Conservation (phyloP, 257 asterid genomes). For the Echium plantagineum region DNA sequence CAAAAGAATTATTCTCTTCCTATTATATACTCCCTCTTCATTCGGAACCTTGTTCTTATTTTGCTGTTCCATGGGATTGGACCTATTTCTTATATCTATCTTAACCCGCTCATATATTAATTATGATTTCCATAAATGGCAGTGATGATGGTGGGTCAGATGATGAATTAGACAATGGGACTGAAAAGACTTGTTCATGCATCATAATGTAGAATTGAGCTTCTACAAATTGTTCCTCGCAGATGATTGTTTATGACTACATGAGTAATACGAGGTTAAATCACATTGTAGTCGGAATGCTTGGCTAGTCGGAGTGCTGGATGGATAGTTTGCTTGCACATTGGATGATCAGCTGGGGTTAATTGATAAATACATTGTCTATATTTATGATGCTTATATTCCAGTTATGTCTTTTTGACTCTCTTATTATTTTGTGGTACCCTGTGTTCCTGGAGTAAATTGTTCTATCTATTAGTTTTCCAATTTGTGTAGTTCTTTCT, state of each 20-base stretch:
- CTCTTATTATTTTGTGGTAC: neutral
- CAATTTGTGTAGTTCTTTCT: neutral
- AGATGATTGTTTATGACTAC: constrained; percentile 5
- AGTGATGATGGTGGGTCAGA: constrained; percentile 71
- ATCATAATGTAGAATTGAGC: constrained; percentile 51
- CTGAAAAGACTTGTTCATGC: constrained; percentile 59
- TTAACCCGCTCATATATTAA: neutral
- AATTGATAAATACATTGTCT: constrained; percentile 3
- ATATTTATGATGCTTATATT: constrained; percentile 17
- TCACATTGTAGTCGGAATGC: constrained; percentile 11
- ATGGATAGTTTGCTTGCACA: neutral
- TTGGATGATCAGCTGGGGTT: neutral
- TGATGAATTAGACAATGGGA: constrained; percentile 53
- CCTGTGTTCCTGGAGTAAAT: neutral
- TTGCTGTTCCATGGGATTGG: too few relatives aligned
- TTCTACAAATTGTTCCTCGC: constrained; percentile 6
- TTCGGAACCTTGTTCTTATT: neutral
- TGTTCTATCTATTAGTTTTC: neutral
- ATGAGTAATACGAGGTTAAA: constrained; percentile 13
- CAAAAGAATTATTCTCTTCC: neutral
- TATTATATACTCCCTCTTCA: neutral
- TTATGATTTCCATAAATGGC: constrained; percentile 17
- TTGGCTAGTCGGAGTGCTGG: neutral
- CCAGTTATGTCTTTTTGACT: constrained; percentile 27
- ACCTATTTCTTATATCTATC: neutral